Evolutionary conservation across 108 stramenopile genomes (phyloP), one percentile per base, ranked within the genome.

Genomic region (Craspedostauros australis): DNA sequence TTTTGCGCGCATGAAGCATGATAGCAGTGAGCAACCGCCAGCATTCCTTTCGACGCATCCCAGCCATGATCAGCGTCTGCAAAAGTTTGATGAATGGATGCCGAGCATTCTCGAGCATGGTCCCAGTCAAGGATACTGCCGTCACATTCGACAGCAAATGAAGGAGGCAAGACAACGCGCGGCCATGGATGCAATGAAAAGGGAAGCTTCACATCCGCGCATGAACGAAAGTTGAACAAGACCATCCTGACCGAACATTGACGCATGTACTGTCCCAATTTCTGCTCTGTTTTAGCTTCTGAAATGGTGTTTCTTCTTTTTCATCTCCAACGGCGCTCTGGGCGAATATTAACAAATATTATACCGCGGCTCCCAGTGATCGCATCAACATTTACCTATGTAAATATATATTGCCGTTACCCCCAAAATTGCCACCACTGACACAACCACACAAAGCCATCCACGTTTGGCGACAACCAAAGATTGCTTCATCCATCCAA

Each of bases 401-500:
- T 39, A 79, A 83, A 42, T 60, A 60, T 21, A 70, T 75, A 60
- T 83, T 87, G 29, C 86, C 50, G 50, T 93, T 93, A 30, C 91
- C 91, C 53, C 89, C 88, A 47, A 84, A 93, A 28, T 72, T 64
- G 33, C 83, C 78, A 12, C 91, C 91, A 50, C 70, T 70, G 30
- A 87, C 91, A 0, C 88, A 55, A 29, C 86, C 59, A 34, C 91
- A 93, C 77, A 62, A 93, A 93, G 25, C 83, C 82, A 70, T 93
- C 91, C 21, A 93, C 54, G 46, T 88, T 87, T 40, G 75, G 67
- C 43, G 87, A 88, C 39, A 93, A 89, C 29, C 40, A 54, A 69
- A 69, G n/a, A 61, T 23, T 30, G 57, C 65, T 47, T 3, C 18
- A 44, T 22, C 49, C 14, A 12, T 18, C 25, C 20, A 15, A 18